A percentile compares a stretch with the other conserved stretches of the same genome.
Evolutionary conservation across 2,329 filamentous ascomycete genomes (phyloP).

Genomic region (Colletotrichum theobromicola): DNA sequence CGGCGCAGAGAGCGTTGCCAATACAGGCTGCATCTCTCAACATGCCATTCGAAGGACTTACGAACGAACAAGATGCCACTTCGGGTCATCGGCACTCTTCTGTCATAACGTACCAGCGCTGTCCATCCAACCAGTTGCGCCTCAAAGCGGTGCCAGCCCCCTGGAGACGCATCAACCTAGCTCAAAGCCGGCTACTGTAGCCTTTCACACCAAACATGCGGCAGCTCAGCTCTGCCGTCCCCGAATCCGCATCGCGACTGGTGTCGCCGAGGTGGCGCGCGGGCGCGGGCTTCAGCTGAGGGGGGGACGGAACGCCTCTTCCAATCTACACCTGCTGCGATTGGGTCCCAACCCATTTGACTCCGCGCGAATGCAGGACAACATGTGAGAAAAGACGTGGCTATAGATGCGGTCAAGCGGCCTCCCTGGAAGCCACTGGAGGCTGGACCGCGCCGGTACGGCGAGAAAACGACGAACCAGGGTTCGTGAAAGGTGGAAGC

Average conservation of each 20-base stretch:
- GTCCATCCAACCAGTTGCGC: background rate
- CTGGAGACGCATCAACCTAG: background rate
- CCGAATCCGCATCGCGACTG: background rate
- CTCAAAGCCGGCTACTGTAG: background rate
- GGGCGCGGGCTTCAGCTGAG: slow-evolving; percentile 12
- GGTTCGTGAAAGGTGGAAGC: background rate
- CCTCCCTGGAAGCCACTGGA: background rate
- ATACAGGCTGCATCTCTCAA: background rate
- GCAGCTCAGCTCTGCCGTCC: background rate
- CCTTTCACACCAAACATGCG: background rate
- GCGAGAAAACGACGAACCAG: background rate
- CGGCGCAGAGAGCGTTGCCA: background rate
- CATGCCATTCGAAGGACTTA: background rate
- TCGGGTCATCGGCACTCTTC: background rate
- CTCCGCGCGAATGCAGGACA: background rate
- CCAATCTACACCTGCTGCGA: background rate
- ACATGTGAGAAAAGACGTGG: background rate
- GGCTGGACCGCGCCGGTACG: background rate
- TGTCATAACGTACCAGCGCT: background rate
- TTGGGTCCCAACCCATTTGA: background rate
- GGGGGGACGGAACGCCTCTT: background rate
- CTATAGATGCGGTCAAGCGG: slow-evolving; percentile 1
- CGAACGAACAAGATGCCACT: background rate
- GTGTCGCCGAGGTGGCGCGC: background rate
- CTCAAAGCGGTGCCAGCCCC: background rate